These are phyloP conservation scores for Cladochytrium replicatum DNA, from an alignment of 192 early-diverging fungal species.

Conservation along the genomic window DNA sequence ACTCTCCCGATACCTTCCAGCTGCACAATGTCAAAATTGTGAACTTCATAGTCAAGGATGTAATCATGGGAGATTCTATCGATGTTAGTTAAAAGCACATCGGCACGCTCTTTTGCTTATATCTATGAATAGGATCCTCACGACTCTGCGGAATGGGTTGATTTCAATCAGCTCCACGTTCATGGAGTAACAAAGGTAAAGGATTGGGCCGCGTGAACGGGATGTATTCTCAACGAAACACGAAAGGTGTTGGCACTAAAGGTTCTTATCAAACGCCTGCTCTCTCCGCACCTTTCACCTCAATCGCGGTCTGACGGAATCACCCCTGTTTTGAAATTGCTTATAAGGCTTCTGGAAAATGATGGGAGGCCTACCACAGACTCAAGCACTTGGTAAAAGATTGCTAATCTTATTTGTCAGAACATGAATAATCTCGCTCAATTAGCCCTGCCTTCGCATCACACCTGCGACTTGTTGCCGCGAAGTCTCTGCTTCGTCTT, in stretches of 20 bases:
- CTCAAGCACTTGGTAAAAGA: constrained; percentile 29
- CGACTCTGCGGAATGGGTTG: constrained; percentile 52
- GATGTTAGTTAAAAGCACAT: constrained; percentile 9
- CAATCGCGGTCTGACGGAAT: constrained; percentile 22
- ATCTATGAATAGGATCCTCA: background rate
- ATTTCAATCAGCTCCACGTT: constrained; percentile 44
- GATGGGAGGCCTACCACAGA: constrained; percentile 57
- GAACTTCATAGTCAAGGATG: constrained; percentile 51
- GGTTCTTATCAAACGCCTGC: constrained; percentile 56
- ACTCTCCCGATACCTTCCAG: constrained; percentile 47
- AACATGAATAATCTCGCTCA: background rate
- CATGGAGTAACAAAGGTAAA: constrained; percentile 48
- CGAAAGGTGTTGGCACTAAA: constrained; percentile 49
- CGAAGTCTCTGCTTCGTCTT: constrained; percentile 20
- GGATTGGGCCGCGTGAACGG: background rate
- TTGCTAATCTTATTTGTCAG: background rate
- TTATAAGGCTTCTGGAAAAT: constrained; percentile 48
- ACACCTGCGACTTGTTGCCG: constrained; percentile 59
- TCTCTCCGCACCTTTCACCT: constrained; percentile 25
- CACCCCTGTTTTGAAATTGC: constrained; percentile 46
- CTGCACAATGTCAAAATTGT: constrained; percentile 32
- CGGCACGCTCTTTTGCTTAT: background rate
- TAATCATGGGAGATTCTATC: constrained; percentile 34
- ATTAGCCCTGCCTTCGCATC: constrained; percentile 39
- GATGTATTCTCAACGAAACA: constrained; percentile 14